Evolutionary conservation across 306 rosid species (phyloP).

Genomic region (Ormosia semicastrata): DNA sequence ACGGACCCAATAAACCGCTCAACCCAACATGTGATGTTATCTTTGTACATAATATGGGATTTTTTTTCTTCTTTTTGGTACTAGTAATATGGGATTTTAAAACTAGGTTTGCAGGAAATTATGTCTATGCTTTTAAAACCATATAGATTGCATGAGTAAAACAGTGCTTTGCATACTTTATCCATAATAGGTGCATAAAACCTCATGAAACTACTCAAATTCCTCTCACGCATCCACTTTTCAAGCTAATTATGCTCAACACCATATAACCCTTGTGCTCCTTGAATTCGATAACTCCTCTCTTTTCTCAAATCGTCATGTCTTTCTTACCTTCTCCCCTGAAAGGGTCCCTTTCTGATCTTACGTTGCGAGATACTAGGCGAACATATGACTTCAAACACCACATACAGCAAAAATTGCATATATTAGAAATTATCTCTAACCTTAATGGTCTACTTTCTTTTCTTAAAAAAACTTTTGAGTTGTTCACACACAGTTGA

Average conservation of each 20-base stretch:
- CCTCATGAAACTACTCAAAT: slow-evolving; percentile 6
- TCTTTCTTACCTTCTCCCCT: background rate
- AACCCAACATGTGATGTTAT: background rate
- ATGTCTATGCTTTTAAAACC: background rate
- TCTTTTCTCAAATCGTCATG: background rate
- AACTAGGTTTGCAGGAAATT: background rate
- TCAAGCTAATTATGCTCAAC: slow-evolving; percentile 39
- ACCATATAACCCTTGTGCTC: background rate
- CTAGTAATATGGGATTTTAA: background rate
- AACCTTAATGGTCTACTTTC: too few relatives aligned
- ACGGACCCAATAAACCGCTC: background rate
- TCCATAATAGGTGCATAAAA: background rate
- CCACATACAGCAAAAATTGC: background rate
- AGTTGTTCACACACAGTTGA: too few relatives aligned
- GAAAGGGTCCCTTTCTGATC: background rate
- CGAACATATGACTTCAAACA: background rate
- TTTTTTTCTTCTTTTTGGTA: too few relatives aligned
- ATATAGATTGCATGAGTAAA: slow-evolving; percentile 44
- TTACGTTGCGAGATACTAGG: background rate
- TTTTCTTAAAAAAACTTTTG: too few relatives aligned
- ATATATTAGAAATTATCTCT: too few relatives aligned
- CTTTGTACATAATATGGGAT: background rate
- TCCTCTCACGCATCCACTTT: slow-evolving; percentile 33
- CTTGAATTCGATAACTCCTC: background rate
- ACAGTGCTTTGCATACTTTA: slow-evolving; percentile 16